Base-by-base conservation (phyloP, 1,284 basidiomycete species). In the Ustilago hordei region DNA sequence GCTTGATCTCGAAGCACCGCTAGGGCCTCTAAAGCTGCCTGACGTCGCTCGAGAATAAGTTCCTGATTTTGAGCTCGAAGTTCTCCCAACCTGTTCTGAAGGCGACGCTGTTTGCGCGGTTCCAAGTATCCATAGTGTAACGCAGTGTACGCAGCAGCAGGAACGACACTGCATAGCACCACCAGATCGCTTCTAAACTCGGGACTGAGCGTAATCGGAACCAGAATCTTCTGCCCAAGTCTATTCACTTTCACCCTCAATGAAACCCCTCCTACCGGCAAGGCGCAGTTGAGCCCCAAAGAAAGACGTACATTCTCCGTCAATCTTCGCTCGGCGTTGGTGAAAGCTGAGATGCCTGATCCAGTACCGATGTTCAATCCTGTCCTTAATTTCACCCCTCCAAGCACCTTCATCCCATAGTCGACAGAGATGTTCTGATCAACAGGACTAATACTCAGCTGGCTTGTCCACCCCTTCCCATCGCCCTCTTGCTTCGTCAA, bases 1-100 rank as follows among this genome's bases (percentile, higher is more conserved):
- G 88, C 88, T 17, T 86, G 84, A 23, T 88, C 87, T 52, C 85
- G 78, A 75, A 90, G 84, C 34, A 90, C 73, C 28, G 75, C 81
- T 13, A 87, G 74, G 4, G 89, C 91, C 55, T 91, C 90, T 52
- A 89, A 87, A 12, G 90, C 90, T 75, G 91, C 90, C 59, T 88
- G 87, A 64, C 88, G 86, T 77, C 90, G 87, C 81, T 90, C 89
- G n/a, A 88, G 87, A 61, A 91, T 89, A 72, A 89, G 88, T 61
- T 92, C 91, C 60, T 88, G 88, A 73, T 92, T 88, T 56, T 89
- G 89, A n/a, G 88, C 86, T 48, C 90, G 88, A 79, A 92, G 88
- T 43, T 86, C 88, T 89, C 87, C 85, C 70, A 84, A 87, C 80
- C 73, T 86, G 86, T 84, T 85, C 82, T 81, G 50, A 31, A 79